Evolutionary conservation across 495 filamentous ascomycete species (phyloP).

Genomic region (Neurospora sp.): DNA sequence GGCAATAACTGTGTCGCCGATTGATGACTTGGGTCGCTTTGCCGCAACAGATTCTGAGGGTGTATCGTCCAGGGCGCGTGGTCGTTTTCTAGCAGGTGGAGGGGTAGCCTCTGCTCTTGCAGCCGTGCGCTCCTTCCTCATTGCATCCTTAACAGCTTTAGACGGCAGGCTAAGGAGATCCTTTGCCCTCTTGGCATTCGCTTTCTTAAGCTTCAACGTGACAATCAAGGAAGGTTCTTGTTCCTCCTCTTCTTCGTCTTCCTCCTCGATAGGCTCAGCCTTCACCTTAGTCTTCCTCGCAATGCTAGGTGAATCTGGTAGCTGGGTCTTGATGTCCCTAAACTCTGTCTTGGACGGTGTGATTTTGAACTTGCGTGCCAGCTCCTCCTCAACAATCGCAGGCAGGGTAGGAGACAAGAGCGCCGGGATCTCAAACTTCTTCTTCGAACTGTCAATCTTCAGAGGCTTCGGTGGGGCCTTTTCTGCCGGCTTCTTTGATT

Average conservation of each 20-base stretch:
- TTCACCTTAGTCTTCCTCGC: conserved; percentile 27
- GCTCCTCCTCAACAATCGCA: conserved; percentile 32
- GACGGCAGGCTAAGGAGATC: conserved; percentile 35
- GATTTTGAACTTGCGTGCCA: conserved; percentile 24
- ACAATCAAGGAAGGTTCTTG: conserved; percentile 15
- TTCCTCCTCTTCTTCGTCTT: conserved; percentile 16
- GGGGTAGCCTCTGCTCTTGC: conserved; percentile 27
- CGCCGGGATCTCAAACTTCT: conserved; percentile 21
- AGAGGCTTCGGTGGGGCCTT: conserved; percentile 17
- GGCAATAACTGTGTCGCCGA: conserved; percentile 12
- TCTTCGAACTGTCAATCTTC: conserved; percentile 17
- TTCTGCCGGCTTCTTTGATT: conserved; percentile 20
- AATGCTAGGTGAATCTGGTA: conserved; percentile 26
- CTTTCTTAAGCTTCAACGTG: conserved; percentile 34
- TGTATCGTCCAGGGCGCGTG: conserved; percentile 25
- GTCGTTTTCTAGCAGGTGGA: conserved; percentile 32
- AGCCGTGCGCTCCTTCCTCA: conserved; percentile 30
- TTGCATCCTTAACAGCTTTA: conserved; percentile 27
- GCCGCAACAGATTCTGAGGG: conserved; percentile 12
- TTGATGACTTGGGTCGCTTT: conserved; percentile 24
- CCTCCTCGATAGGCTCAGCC: conserved; percentile 18
- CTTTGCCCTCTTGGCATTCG: conserved; percentile 28
- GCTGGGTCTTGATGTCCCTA: conserved; percentile 18
- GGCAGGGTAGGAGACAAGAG: conserved; percentile 41
- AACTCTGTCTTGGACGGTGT: conserved; percentile 23